Evolutionary conservation across 2,329 filamentous ascomycete genomes (phyloP), one percentile per base, ranked within the genome.

Genomic region (Sordariomycetes sp.): DNA sequence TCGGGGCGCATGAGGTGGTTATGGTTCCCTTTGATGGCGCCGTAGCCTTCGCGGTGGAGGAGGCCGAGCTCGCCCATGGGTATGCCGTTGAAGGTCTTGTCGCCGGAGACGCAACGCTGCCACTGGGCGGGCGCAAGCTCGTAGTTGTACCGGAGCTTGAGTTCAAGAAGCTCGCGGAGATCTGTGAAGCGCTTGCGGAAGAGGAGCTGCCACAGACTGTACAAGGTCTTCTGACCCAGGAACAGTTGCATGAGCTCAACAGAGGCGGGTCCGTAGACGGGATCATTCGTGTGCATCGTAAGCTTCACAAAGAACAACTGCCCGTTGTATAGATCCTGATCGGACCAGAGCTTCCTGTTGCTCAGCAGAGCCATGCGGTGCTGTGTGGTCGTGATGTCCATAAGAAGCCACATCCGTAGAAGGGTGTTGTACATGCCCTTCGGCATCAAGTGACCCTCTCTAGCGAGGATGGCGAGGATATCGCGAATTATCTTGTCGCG

Each of bases 241-340:
- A 85, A 60, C 19, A 82, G 55, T 21, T 73, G 61, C 25, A 73
- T 57, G 33, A 82, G 56, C 20, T 61, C 61, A 28, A 63, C 62
- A 3, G 61, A 57, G 32, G 66, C 64, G 12, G 66, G 64, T 0
- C 70, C 72, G 32, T 66, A 65, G 17, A 74, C 50, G 1, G 82
- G 80, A 42, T 84, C 70, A 37, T 71, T 74, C 54, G 86, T 77
- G 35, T 67, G 65, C 71, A 87, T 75, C 47, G 75, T 68, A 12
- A 92, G 68, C 58, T 90, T 88, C 41, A 84, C 49, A 42, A 85
- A 61, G 59, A 90, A 79, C 39, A 79, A 54, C 29, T 77, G 72
- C 3, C 72, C 65, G 33, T 72, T 64, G 48, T 74, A 71, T 8
- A 92, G 53, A 47, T 85, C 75, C 4, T 51, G 39, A 37, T 80